These are phyloP conservation scores for Colletotrichum siamense DNA, from an alignment of 2,329 filamentous ascomycete genomes.

Conservation along the genomic window DNA sequence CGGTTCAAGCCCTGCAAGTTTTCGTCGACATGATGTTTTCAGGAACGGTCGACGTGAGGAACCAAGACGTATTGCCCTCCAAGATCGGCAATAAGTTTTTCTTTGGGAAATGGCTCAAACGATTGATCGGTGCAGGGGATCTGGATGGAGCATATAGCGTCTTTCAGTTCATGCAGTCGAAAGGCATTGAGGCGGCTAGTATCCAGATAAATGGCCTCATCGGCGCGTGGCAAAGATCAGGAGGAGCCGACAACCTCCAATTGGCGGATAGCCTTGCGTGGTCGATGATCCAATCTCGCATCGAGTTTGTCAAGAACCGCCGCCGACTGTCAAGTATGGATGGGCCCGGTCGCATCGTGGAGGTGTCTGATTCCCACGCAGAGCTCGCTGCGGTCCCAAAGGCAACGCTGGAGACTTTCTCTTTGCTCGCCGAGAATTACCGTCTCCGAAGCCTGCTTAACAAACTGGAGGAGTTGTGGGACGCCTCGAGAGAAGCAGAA, in stretches of 20 bases:
- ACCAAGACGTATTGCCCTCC: constrained; percentile 47
- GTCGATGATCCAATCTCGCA: constrained; percentile 76
- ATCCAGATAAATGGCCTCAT: constrained; percentile 85
- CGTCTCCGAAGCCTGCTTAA: constrained; percentile 63
- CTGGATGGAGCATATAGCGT: constrained; percentile 75
- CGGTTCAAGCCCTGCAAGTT: constrained; percentile 72
- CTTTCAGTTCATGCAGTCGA: constrained; percentile 75
- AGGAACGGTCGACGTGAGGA: constrained; percentile 54
- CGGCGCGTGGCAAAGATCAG: constrained; percentile 75
- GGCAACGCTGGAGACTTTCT: constrained; percentile 81
- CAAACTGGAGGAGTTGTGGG: constrained; percentile 65
- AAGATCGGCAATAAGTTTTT: constrained; percentile 76
- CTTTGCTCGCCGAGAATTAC: constrained; percentile 76
- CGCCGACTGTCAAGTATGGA: constrained; percentile 33
- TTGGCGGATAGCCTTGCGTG: constrained; percentile 74
- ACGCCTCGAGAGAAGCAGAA: constrained; percentile 66
- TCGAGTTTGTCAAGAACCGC: constrained; percentile 64
- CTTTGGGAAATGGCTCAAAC: constrained; percentile 87
- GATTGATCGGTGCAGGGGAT: constrained; percentile 75
- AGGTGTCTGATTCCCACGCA: constrained; percentile 6
- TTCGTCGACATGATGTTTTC: constrained; percentile 91
- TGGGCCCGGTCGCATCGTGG: constrained; percentile 30
- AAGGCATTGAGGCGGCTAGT: constrained; percentile 70
- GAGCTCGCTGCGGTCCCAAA: constrained; percentile 45
- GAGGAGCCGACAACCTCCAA: constrained; percentile 55